These are phyloP conservation scores for Globisporangium acanthophoron DNA, from an alignment of 352 stramenopile species.

Conservation along the genomic window DNA sequence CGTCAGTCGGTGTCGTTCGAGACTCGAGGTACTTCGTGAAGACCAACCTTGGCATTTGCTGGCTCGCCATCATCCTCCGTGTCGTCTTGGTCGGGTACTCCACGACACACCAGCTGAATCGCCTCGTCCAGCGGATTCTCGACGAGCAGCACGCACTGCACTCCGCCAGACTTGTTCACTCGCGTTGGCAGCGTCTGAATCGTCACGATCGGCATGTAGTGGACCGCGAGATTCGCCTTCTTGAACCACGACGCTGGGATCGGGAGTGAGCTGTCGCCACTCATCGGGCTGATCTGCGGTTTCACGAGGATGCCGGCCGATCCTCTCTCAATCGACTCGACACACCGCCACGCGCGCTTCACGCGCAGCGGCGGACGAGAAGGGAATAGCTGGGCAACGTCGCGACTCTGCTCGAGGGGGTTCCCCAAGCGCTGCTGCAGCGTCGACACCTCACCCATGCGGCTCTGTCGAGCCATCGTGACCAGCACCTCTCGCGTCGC, in stretches of 20 bases:
- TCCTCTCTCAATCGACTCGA: constrained; percentile 74
- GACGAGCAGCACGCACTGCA: constrained; percentile 61
- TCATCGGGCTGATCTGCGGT: constrained; percentile 89
- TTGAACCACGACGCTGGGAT: constrained; percentile 82
- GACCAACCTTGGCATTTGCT: constrained; percentile 26
- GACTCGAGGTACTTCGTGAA: not conserved
- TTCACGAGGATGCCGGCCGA: constrained; percentile 85
- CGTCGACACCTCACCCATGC: constrained; percentile 52
- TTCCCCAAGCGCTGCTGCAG: constrained; percentile 56
- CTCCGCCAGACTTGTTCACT: constrained; percentile 2
- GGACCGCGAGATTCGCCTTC: constrained; percentile 72
- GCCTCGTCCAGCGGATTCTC: constrained; percentile 81
- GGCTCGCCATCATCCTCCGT: not conserved
- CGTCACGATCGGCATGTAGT: constrained; percentile 73
- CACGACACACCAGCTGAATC: constrained; percentile 54
- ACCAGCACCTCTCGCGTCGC: constrained; percentile 18
- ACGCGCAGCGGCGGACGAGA: constrained; percentile 64
- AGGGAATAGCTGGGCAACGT: constrained; percentile 40
- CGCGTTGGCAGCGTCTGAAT: constrained; percentile 54
- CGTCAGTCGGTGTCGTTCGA: not conserved
- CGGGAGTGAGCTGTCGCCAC: constrained; percentile 78
- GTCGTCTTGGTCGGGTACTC: not conserved
- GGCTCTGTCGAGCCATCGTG: constrained; percentile 20
- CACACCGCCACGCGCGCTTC: constrained; percentile 82
- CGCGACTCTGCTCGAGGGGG: constrained; percentile 61